Base-by-base conservation (phyloP, 495 filamentous ascomycete genomes). In the Penicillium taxi region DNA sequence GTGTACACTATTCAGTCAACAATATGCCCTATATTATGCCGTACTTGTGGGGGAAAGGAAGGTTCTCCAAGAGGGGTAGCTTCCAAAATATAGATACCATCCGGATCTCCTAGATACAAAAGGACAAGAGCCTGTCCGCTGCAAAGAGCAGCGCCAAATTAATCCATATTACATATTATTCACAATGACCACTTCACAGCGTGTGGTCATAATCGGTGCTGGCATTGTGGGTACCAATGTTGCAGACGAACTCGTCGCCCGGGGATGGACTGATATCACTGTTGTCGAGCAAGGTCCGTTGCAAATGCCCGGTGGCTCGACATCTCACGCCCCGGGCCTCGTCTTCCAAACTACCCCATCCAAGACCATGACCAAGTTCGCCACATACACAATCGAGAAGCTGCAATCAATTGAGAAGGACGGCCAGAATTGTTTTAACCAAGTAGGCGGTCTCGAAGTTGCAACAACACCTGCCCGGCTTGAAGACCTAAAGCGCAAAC, bases 211-310 rank as follows among this genome's bases (percentile, higher is more conserved):
- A 26, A 72, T 74, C 42, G 70, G 70, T 16, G 70, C 70, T 21
- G 70, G 70, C 5, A 74, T 74, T 35, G 70, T 74, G 15, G 70
- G 70, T 29, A 61, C 64, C 31, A 74, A 74, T 37, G 37, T 74
- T 17, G 70, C 69, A 23, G 70, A 74, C 41, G 70, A 74, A 56
- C 56, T 74, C 32, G 58, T 70, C 41, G 56, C 57, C 13, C 64
- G 64, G 12, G 70, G 69, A 55, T 72, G 69, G 63, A 59, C 34
- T 9, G 45, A 70, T 44, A 69, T 74, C 52, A 72, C 69, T n/a
- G 65, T 74, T 42, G 53, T 74, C 41, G 70, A 74, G 42, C 70
- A 74, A 37, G 70, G 70, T 7, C 70, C 70, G 15, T 39, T 74
- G 21, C 36, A 59, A 32, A 59, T 74, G 58, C 70, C 70, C 2